Conservation (phyloP, 345 rosid species). For the Stellera chamaejasme region DNA sequence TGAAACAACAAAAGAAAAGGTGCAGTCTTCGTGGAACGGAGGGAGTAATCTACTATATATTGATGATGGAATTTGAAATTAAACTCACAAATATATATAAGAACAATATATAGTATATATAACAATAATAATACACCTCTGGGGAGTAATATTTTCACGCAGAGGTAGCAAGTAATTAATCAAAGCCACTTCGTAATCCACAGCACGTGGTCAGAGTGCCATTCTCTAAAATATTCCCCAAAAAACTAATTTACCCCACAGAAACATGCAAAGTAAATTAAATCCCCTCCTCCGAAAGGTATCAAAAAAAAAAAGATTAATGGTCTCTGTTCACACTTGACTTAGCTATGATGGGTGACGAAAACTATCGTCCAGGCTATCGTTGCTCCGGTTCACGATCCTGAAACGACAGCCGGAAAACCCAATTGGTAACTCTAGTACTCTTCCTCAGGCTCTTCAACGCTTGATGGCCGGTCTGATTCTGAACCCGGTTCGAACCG, state of each 20-base stretch:
- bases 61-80: too few species aligned
- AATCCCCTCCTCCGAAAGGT: slow-evolving; percentile 1
- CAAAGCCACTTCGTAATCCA: slow-evolving; percentile 45
- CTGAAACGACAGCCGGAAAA: slow-evolving; percentile 69
- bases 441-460: slow-evolving; percentile 43
- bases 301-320: background rate
- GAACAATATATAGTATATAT: too few species aligned
- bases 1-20: too few species aligned
- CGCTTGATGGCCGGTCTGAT: slow-evolving; percentile 37
- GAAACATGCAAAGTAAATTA: slow-evolving; percentile 13
- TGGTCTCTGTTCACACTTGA: slow-evolving; percentile 8
- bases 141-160: too few species aligned
- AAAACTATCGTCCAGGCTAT: slow-evolving; percentile 28
- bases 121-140: too few species aligned
- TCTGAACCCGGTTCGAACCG: slow-evolving; percentile 21
- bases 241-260: background rate
- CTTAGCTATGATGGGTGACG: background rate
- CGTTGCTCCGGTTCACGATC: slow-evolving; percentile 56
- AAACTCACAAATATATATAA: too few species aligned
- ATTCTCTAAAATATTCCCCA: slow-evolving; percentile 1
- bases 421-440: slow-evolving; percentile 44
- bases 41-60: too few species aligned
- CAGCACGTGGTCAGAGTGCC: slow-evolving; percentile 36
- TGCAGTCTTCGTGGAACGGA: too few species aligned
- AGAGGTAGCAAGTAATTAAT: background rate